A percentile compares a stretch with the other conserved stretches of the same genome.
Conservation (phyloP, 2,329 filamentous ascomycete genomes). For the Fusarium azukiicola region DNA sequence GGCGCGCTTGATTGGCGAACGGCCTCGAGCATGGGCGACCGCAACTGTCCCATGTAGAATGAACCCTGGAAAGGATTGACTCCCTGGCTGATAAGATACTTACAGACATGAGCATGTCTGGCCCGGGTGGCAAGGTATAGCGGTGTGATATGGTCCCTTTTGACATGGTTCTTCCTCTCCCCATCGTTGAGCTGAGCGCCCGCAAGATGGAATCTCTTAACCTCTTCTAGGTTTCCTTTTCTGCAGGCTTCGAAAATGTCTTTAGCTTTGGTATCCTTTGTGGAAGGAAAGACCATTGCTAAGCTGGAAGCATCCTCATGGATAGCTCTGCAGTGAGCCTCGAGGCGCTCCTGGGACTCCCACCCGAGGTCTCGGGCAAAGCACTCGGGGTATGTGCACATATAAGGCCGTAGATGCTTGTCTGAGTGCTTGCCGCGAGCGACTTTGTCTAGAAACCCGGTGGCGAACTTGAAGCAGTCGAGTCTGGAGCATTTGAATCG, state of each 20-base stretch:
- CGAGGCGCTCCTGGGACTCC: fast-evolving
- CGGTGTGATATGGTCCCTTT: neutral
- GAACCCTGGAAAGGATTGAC: neutral
- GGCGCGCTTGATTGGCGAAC: neutral
- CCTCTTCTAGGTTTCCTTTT: fast-evolving
- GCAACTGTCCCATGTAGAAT: no score
- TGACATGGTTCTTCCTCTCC: fast-evolving
- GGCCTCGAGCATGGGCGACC: neutral
- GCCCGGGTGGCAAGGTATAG: neutral
- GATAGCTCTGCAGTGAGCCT: neutral
- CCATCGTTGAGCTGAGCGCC: neutral
- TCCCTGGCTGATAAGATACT: neutral
- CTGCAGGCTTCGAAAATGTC: neutral
- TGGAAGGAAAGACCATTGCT: fast-evolving
- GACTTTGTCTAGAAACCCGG: fast-evolving
- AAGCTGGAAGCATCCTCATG: fast-evolving
- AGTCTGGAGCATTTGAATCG: slow-evolving; percentile 3
- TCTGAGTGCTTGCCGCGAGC: fast-evolving
- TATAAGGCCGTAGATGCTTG: fast-evolving
- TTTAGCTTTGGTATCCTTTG: fast-evolving
- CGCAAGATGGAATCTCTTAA: neutral
- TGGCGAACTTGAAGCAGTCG: neutral
- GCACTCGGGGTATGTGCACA: fast-evolving
- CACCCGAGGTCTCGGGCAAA: fast-evolving
- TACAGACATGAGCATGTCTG: neutral